Conservation (phyloP, 75 land plant species). For the Sequoiadendron giganteum region DNA sequence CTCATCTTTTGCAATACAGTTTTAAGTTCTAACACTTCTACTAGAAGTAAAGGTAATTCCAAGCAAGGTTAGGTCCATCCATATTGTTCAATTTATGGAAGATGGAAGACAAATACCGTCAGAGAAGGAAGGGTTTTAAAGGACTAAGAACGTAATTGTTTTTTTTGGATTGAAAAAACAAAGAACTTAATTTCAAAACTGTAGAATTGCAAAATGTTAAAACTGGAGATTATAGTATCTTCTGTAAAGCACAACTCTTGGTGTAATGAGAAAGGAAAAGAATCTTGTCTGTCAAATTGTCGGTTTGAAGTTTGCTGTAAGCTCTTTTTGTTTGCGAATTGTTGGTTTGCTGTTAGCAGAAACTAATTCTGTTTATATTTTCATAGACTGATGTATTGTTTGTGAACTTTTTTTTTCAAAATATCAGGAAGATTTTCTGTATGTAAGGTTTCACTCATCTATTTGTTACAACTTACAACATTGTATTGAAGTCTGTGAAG, state of each 20-base stretch:
- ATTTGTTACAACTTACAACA: no score
- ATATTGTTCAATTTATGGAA: not conserved
- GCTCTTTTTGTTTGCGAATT: no score
- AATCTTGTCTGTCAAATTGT: not conserved
- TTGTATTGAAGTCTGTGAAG: no score
- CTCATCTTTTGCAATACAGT: not conserved
- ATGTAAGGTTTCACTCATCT: no score
- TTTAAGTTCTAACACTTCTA: not conserved
- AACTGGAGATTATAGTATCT: not conserved
- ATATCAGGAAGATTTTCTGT: no score
- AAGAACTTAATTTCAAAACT: no score
- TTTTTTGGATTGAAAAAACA: not conserved
- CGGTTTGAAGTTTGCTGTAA: no score
- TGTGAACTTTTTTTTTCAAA: no score
- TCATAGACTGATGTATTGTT: no score
- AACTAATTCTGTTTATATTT: no score
- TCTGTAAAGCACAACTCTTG: not conserved
- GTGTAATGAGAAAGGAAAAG: not conserved
- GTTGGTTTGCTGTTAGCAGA: no score
- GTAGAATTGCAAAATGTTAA: no score
- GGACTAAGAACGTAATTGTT: not conserved
- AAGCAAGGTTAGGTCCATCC: not conserved
- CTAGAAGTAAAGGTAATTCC: not conserved
- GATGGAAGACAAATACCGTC: not conserved
- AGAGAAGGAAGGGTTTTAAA: not conserved